These are phyloP conservation scores for Sclerotinia minor DNA, from an alignment of 2,329 filamentous ascomycete genomes.

Conservation along the genomic window DNA sequence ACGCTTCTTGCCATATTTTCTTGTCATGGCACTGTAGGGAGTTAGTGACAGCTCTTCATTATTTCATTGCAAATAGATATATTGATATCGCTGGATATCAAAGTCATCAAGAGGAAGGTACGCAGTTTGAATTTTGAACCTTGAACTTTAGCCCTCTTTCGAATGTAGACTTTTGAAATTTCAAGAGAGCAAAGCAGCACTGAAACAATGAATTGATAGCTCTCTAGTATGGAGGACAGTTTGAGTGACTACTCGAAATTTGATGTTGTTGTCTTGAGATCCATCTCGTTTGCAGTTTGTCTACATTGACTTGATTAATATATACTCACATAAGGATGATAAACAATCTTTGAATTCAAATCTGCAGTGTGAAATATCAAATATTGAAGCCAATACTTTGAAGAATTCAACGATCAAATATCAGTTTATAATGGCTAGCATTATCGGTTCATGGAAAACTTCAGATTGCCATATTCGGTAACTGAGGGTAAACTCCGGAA, in stretches of 20 bases:
- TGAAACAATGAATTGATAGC: neutral
- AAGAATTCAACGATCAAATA: neutral
- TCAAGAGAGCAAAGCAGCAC: neutral
- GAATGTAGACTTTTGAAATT: neutral
- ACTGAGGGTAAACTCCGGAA: slow-evolving; percentile 10
- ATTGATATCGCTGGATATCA: neutral
- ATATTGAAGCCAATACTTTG: slow-evolving; percentile 1
- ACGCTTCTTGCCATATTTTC: slow-evolving; percentile 32
- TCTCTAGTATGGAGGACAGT: neutral
- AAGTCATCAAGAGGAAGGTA: neutral
- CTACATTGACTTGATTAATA: neutral
- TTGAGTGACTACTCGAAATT: neutral
- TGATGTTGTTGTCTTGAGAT: neutral
- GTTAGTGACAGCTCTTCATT: neutral
- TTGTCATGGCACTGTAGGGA: slow-evolving; percentile 8
- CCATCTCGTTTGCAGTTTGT: neutral
- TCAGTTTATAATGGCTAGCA: neutral
- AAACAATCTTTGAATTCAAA: neutral
- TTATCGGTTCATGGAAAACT: slow-evolving; percentile 1
- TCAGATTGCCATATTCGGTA: slow-evolving; percentile 1
- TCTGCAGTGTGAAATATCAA: neutral
- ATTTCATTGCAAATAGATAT: neutral
- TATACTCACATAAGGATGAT: slow-evolving; percentile 2
- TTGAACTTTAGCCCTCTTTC: neutral
- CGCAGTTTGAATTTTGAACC: neutral